Percentiles rank a stretch among this genome's conserved stretches.
Evolutionary conservation across 1,284 basidiomycete species (phyloP).

Genomic region (Coniophora puteana): DNA sequence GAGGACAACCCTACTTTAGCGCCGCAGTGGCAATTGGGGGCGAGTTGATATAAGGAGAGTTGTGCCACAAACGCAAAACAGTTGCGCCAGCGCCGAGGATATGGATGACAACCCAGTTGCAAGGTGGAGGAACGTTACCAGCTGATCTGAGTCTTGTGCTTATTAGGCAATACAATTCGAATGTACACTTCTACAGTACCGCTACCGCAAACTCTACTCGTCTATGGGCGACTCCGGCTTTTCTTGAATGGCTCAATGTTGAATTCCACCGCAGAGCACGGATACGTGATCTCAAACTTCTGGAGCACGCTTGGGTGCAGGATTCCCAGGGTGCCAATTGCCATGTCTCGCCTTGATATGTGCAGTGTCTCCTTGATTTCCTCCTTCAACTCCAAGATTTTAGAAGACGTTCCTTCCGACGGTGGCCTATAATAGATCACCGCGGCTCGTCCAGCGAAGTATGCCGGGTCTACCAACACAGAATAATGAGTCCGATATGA

Average conservation of each 20-base stretch:
- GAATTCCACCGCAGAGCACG: constrained; percentile 96
- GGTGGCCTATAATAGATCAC: constrained; percentile 82
- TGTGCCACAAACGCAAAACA: neutral
- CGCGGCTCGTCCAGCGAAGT: constrained; percentile 66
- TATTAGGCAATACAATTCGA: too few species aligned
- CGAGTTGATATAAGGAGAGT: neutral
- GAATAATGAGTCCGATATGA: neutral
- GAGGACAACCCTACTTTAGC: neutral
- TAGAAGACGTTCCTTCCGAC: constrained; percentile 29
- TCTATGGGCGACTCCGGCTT: too few species aligned
- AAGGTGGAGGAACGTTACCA: too few species aligned
- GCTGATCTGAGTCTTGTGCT: too few species aligned
- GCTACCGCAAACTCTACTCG: too few species aligned
- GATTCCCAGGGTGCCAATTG: constrained; percentile 84
- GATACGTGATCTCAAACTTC: constrained; percentile 91
- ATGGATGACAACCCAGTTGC: too few species aligned
- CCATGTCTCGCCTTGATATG: constrained; percentile 47
- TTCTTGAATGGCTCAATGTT: constrained; percentile 91
- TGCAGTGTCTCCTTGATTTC: constrained; percentile 25
- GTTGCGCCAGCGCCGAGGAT: too few species aligned
- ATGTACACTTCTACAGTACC: too few species aligned
- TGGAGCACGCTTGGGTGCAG: constrained; percentile 88
- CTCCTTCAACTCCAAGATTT: constrained; percentile 8
- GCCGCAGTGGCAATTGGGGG: neutral
- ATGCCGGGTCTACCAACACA: neutral